A percentile compares a stretch with the other conserved stretches of the same genome.
Evolutionary conservation across 208 protist species (phyloP).

Genomic region (Trypanosoma congolense): DNA sequence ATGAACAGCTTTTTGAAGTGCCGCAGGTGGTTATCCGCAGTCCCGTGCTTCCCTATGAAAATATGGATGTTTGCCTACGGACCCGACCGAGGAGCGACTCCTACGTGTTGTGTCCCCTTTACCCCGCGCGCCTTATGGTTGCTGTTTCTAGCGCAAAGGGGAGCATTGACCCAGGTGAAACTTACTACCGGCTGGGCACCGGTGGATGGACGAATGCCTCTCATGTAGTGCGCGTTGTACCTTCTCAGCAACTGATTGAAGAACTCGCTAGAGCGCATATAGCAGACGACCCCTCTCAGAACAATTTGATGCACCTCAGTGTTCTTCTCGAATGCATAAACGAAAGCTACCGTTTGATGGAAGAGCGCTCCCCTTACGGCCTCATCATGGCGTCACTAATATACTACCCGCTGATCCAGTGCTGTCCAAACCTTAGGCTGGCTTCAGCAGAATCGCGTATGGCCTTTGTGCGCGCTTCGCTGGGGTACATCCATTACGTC

Average conservation of each 20-base stretch:
- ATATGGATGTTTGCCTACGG: conserved; percentile 38
- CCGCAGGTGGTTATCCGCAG: conserved; percentile 71
- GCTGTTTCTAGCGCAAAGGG: conserved; percentile 59
- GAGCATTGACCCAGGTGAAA: conserved; percentile 29
- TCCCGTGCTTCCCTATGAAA: conserved; percentile 43
- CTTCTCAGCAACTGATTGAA: conserved; percentile 34
- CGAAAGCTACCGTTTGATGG: conserved; percentile 66
- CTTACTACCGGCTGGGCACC: conserved; percentile 63
- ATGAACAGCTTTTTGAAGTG: conserved; percentile 50
- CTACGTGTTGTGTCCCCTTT: conserved; percentile 62
- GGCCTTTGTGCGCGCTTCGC: conserved; percentile 15
- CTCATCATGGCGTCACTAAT: conserved; percentile 61
- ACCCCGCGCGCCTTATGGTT: conserved; percentile 52
- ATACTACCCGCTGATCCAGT: conserved; percentile 57
- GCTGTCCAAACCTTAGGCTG: conserved; percentile 4
- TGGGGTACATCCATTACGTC: conserved; percentile 50
- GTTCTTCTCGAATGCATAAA: conserved; percentile 35
- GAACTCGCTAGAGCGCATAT: conserved; percentile 35
- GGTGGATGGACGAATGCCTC: conserved; percentile 72
- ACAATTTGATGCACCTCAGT: conserved; percentile 5
- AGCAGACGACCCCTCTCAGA: conserved; percentile 3
- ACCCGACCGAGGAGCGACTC: conserved; percentile 52
- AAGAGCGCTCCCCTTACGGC: conserved; percentile 58
- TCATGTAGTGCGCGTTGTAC: conserved; percentile 60
- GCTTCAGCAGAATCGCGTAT: conserved; percentile 12